A percentile compares a stretch with the other conserved stretches of the same genome.
These are phyloP conservation scores for Houttuynia cordata DNA, from an alignment of 164 flowering plant species.

Conservation along the genomic window DNA sequence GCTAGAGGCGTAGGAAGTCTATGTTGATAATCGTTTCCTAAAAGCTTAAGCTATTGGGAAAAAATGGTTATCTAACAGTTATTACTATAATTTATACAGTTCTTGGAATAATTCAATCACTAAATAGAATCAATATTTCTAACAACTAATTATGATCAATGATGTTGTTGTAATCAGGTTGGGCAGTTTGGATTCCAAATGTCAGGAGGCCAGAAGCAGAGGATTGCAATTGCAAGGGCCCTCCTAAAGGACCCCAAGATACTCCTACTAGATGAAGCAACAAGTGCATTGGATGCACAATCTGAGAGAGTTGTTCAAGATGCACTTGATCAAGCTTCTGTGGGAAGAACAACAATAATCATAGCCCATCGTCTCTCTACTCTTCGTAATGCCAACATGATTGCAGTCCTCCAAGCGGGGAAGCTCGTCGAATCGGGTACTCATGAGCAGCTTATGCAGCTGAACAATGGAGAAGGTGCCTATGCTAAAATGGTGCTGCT, in stretches of 20 bases:
- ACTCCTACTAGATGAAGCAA: slow-evolving; percentile 47
- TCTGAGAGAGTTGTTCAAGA: slow-evolving; percentile 40
- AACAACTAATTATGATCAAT: not conserved
- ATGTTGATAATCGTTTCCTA: too few species aligned
- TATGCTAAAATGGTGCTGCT: slow-evolving; percentile 31
- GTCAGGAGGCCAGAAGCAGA: slow-evolving; percentile 54
- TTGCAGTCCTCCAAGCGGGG: slow-evolving; percentile 34
- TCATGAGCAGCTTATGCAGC: slow-evolving; percentile 28
- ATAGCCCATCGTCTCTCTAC: slow-evolving; percentile 51
- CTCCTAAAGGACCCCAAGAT: slow-evolving; percentile 38
- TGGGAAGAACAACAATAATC: slow-evolving; percentile 36
- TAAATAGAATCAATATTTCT: too few species aligned
- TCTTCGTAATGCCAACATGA: slow-evolving; percentile 24
- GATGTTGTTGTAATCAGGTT: slow-evolving; percentile 20
- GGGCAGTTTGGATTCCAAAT: slow-evolving; percentile 45
- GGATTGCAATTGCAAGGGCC: slow-evolving; percentile 49
- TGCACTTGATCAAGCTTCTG: slow-evolving; percentile 33
- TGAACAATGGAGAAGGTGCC: slow-evolving; percentile 12
- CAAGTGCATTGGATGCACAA: slow-evolving; percentile 44
- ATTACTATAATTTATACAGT: too few species aligned
- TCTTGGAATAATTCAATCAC: too few species aligned
- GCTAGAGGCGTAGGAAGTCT: too few species aligned
- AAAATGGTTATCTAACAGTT: too few species aligned
- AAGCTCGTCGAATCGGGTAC: slow-evolving; percentile 33
- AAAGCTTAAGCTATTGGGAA: too few species aligned